phyloP scores from a whole-genome alignment of 805 yeast species.

The Zygotorulaspora sp. region DNA sequence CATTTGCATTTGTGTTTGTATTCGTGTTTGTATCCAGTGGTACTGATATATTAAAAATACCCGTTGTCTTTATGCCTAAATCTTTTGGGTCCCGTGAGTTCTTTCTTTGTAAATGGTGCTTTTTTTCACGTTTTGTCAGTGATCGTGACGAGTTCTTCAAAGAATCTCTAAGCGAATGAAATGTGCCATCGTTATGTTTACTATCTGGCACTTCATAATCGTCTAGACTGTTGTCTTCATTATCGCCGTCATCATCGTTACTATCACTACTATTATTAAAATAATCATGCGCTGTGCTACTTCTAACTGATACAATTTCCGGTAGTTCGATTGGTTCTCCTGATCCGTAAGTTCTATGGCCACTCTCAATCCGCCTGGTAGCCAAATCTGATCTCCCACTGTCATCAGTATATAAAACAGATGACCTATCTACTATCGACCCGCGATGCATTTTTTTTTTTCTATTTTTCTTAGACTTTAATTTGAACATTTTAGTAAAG shows the following conservation, averaged over 20 bases:
- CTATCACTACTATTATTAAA: slow-evolving; percentile 1
- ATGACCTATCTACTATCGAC: slow-evolving; percentile 6
- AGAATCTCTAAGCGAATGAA: slow-evolving; percentile 19
- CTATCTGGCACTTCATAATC: slow-evolving; percentile 1
- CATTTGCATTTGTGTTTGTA: slow-evolving; percentile 2
- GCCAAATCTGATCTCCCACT: slow-evolving; percentile 21
- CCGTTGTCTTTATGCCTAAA: slow-evolving; percentile 7
- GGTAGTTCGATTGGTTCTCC: slow-evolving; percentile 20
- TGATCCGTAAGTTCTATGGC: slow-evolving; percentile 2
- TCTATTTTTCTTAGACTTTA: slow-evolving; percentile 1
- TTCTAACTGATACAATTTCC: slow-evolving; percentile 26
- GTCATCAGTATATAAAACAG: slow-evolving; percentile 14
- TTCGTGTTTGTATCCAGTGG: slow-evolving; percentile 2
- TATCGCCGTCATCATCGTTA: background rate
- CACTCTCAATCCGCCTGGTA: slow-evolving; percentile 18
- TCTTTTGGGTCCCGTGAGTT: slow-evolving; percentile 4
- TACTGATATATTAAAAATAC: slow-evolving; percentile 21
- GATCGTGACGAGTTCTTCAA: slow-evolving; percentile 19
- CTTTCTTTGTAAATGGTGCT: slow-evolving; percentile 1
- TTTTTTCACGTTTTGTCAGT: slow-evolving; percentile 1
- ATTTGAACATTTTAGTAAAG: slow-evolving; percentile 10
- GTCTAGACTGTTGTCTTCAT: background rate
- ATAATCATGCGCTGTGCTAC: slow-evolving; percentile 13
- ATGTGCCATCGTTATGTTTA: background rate
- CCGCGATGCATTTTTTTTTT: slow-evolving; percentile 1